Conservation (phyloP, 345 rosid species). For the Draba incana region DNA sequence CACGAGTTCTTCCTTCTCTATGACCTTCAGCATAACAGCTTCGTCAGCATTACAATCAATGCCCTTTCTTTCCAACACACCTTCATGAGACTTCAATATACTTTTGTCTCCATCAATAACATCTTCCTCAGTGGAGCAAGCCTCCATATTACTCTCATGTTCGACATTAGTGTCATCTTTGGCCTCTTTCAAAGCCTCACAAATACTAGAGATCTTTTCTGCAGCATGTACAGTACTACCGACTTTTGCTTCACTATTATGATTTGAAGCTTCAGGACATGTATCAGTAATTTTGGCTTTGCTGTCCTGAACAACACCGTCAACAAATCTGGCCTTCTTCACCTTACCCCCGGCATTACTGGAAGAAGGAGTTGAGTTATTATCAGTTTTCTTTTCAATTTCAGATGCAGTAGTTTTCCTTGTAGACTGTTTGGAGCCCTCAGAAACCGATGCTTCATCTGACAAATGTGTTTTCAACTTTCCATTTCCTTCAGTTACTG, state of each 20-base stretch:
- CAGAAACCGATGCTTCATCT: conserved; percentile 40
- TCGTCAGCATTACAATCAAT: conserved; percentile 41
- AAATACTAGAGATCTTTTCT: conserved; percentile 43
- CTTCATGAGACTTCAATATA: conserved; percentile 37
- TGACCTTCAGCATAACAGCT: conserved; percentile 43
- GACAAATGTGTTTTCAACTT: conserved; percentile 38
- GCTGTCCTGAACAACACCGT: conserved; percentile 21
- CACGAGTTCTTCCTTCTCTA: conserved; percentile 58
- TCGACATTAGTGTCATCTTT: conserved; percentile 29
- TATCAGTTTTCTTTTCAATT: conserved; percentile 32
- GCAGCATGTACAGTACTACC: conserved; percentile 32
- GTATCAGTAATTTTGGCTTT: conserved; percentile 21
- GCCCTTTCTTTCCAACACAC: conserved; percentile 44
- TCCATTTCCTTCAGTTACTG: conserved; percentile 37
- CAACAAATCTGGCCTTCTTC: conserved; percentile 9
- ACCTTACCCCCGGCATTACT: conserved; percentile 31
- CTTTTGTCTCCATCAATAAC: conserved; percentile 34
- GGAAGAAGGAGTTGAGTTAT: conserved; percentile 38
- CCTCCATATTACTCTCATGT: conserved; percentile 17
- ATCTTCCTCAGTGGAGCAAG: conserved; percentile 33
- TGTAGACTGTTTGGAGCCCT: conserved; percentile 42
- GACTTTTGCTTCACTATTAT: conserved; percentile 34
- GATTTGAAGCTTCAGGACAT: conserved; percentile 25
- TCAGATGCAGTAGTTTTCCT: conserved; percentile 41
- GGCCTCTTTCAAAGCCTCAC: conserved; percentile 31